phyloP scores from a whole-genome alignment of 805 yeast species.

The Kodamaea neixiangensis region DNA sequence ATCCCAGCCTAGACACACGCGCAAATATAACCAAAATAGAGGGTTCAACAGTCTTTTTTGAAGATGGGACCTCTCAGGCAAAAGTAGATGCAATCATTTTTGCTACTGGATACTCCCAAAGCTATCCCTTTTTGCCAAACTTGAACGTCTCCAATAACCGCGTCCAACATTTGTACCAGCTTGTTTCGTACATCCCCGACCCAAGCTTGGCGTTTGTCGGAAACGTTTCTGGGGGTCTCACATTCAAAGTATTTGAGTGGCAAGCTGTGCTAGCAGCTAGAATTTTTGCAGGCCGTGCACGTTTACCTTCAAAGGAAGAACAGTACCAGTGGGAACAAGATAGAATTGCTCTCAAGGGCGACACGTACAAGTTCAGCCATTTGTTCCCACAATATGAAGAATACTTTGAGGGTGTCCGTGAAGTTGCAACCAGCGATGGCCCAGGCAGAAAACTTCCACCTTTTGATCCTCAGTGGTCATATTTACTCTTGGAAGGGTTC shows the following conservation, averaged over 20 bases:
- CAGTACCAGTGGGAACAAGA: conserved; percentile 32
- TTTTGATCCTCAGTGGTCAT: not conserved
- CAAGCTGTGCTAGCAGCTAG: conserved; percentile 41
- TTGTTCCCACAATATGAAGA: conserved; percentile 22
- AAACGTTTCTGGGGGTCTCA: conserved; percentile 38
- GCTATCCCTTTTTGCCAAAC: conserved; percentile 23
- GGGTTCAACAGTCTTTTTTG: conserved; percentile 18
- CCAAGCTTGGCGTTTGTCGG: conserved; percentile 39
- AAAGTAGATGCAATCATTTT: conserved; percentile 22
- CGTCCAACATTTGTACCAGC: conserved; percentile 32
- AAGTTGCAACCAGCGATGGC: conserved; percentile 23
- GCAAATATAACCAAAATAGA: conserved; percentile 12
- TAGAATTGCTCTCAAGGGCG: conserved; percentile 28
- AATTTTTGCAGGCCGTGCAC: conserved; percentile 29
- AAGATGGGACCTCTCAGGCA: conserved; percentile 18
- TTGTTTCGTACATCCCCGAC: conserved; percentile 33
- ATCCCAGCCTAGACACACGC: conserved; percentile 13
- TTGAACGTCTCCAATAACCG: conserved; percentile 28
- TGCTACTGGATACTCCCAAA: conserved; percentile 28
- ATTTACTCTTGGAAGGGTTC: not conserved
- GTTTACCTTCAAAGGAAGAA: conserved; percentile 28
- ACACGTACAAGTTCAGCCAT: conserved; percentile 28
- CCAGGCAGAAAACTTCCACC: conserved; percentile 23
- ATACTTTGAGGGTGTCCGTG: conserved; percentile 23
- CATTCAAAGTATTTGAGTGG: conserved; percentile 43